Percentiles rank a stretch among this genome's conserved stretches.
Conservation (phyloP, 495 filamentous ascomycete genomes). For the Wilcoxina mikolae region DNA sequence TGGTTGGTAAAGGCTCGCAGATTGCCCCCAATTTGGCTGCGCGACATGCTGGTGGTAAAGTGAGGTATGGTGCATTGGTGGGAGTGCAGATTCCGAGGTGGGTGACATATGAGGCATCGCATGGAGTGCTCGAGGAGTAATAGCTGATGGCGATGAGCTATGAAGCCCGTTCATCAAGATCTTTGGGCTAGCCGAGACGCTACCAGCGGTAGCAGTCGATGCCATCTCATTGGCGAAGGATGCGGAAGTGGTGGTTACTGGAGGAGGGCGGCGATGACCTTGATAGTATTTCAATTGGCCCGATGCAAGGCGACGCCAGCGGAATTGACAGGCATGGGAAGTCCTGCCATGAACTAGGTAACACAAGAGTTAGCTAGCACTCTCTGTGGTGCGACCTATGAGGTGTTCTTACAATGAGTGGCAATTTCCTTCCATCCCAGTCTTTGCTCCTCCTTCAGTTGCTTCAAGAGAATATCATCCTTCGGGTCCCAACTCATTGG, state of each 20-base stretch:
- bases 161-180: conserved; percentile 23
- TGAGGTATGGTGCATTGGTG: conserved; percentile 5
- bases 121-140: conserved; percentile 22
- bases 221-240: conserved; percentile 29
- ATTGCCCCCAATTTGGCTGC: conserved; percentile 6
- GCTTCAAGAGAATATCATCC: conserved; percentile 27
- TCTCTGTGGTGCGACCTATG: background rate
- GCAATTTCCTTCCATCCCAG: conserved; percentile 30
- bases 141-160: conserved; percentile 22
- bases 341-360: conserved; percentile 23
- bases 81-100: conserved; percentile 21
- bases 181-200: conserved; percentile 21
- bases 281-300: conserved; percentile 30
- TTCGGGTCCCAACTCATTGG: conserved; percentile 30
- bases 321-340: conserved; percentile 29
- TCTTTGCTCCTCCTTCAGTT: conserved; percentile 29
- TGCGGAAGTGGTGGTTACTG: conserved; percentile 28
- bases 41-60: background rate
- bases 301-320: conserved; percentile 28
- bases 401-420: conserved; percentile 24
- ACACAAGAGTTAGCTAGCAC: conserved; percentile 10
- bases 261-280: conserved; percentile 27
- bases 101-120: conserved; percentile 24
- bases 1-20: conserved; percentile 21
- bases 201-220: conserved; percentile 23